phyloP scores from a whole-genome alignment of 2,329 filamentous ascomycete genomes.

The Trichoderma atroviride region DNA sequence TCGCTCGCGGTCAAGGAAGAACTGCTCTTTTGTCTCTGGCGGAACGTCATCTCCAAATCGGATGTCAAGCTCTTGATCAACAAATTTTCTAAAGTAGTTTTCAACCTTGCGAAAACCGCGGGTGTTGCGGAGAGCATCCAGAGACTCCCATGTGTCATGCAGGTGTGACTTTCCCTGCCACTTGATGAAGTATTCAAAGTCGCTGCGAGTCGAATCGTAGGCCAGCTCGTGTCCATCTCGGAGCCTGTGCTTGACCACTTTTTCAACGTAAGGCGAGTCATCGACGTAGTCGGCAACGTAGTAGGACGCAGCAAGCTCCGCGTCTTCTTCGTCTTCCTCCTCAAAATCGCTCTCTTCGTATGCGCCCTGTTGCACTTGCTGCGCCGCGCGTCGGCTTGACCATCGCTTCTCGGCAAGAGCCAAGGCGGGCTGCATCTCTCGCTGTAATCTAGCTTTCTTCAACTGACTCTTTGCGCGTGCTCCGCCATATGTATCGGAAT shows the following conservation, averaged over 20 bases:
- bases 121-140: conserved; percentile 71
- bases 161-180: conserved; percentile 96
- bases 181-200: conserved; percentile 93
- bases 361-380: conserved; percentile 65
- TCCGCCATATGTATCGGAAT: conserved; percentile 78
- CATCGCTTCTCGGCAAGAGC: conserved; percentile 83
- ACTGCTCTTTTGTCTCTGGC: conserved; percentile 87
- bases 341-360: conserved; percentile 71
- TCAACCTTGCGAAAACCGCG: conserved; percentile 87
- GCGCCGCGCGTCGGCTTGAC: conserved; percentile 82
- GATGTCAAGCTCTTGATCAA: conserved; percentile 78
- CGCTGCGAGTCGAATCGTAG: conserved; percentile 63
- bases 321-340: conserved; percentile 65
- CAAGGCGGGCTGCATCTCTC: conserved; percentile 67
- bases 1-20: conserved; percentile 91
- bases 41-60: conserved; percentile 74
- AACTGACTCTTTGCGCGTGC: conserved; percentile 68
- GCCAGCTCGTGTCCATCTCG: conserved; percentile 67
- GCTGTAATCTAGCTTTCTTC: conserved; percentile 77
- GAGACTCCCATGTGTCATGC: conserved; percentile 92
- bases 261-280: conserved; percentile 82
- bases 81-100: conserved; percentile 87
- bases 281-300: conserved; percentile 73
- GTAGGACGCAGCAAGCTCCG: conserved; percentile 61
- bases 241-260: conserved; percentile 82